phyloP scores from a whole-genome alignment of 2,329 filamentous ascomycete species.

The Biscogniauxia sp. region DNA sequence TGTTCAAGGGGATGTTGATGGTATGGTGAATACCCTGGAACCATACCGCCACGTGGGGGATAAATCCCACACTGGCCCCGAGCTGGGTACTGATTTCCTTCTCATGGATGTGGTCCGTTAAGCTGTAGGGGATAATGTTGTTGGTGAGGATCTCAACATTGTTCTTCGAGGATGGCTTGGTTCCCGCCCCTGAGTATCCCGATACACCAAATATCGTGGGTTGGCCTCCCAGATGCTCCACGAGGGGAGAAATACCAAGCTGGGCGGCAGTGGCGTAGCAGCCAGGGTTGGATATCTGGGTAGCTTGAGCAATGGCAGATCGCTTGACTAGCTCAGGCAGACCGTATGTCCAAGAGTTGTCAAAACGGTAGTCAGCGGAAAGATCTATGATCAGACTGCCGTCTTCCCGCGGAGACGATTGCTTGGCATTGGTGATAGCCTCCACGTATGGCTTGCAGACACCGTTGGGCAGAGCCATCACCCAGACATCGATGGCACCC shows the following conservation, averaged over 20 bases:
- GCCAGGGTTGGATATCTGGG: conserved; percentile 85
- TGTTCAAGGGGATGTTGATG: conserved; percentile 82
- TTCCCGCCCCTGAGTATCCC: conserved; percentile 92
- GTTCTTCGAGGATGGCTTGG: conserved; percentile 92
- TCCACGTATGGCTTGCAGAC: conserved; percentile 94
- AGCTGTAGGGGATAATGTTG: conserved; percentile 87
- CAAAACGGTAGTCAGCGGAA: conserved; percentile 95
- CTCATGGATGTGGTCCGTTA: conserved; percentile 95
- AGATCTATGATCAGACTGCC: conserved; percentile 85
- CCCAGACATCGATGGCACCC: conserved; percentile 90
- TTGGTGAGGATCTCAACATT: conserved; percentile 77
- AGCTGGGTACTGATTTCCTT: conserved; percentile 81
- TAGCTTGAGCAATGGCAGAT: conserved; percentile 72
- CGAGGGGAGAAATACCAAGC: conserved; percentile 79
- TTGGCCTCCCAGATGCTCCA: conserved; percentile 71
- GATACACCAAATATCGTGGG: conserved; percentile 88
- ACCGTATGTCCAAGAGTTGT: conserved; percentile 81
- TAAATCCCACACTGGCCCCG: conserved; percentile 73
- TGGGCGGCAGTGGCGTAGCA: conserved; percentile 95
- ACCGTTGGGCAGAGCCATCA: conserved; percentile 94
- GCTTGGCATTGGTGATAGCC: conserved; percentile 42
- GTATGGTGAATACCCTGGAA: conserved; percentile 95
- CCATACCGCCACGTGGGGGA: conserved; percentile 94
- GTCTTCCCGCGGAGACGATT: conserved; percentile 34
- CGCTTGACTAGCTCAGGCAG: conserved; percentile 83